Evolutionary conservation across 495 filamentous ascomycete genomes (phyloP), one percentile per base, ranked within the genome.

Genomic region (Gamarada debralockiae): DNA sequence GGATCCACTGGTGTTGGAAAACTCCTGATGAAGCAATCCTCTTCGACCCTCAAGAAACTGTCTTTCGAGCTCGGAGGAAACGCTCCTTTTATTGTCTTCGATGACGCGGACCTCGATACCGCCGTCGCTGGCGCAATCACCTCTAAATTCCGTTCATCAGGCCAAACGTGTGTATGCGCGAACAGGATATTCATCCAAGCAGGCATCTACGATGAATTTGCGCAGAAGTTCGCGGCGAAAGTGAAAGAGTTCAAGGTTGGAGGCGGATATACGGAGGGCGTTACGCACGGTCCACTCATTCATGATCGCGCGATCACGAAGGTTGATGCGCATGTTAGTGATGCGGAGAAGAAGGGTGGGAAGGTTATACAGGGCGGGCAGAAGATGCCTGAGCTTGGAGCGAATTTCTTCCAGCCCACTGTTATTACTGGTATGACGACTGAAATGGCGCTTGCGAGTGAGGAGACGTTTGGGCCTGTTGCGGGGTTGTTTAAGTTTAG

Each of bases 1-100:
- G 91, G 91, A 25, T 89, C 84, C 10, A 96, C 91, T 1, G 72
- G 73, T 15, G 89, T 96, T n/a, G 91, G 91, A 12, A 92, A 86
- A 59, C 76, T 96, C 2, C 76, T 96, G 21, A 92, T 92, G 85
- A 83, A 85, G 68, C 91, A 95, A 71, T 81, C 82, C 18, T 77
- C 89, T 0, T 75, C 77, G 7, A 95, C 89, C 0, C 71, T 96
- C 50, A 96, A 96, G 75, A 89, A 93, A 63, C 73, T 93, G 17
- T 87, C 82, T 3, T 84, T 95, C 62, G 92, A 96, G 63, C 79
- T 96, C 0, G 91, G 91, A 42, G 91, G 91, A 18, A 96, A 96
- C 65, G 86, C 89, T 0, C 90, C 91, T 1, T 95, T 96, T 71
- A 95, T 96, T 48, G 89, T 96, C 15, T 96, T 96, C 58, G 87